Percentiles rank a stretch among this genome's conserved stretches.
phyloP scores from a whole-genome alignment of 305 asterid genomes.

The Rubia occidens region DNA sequence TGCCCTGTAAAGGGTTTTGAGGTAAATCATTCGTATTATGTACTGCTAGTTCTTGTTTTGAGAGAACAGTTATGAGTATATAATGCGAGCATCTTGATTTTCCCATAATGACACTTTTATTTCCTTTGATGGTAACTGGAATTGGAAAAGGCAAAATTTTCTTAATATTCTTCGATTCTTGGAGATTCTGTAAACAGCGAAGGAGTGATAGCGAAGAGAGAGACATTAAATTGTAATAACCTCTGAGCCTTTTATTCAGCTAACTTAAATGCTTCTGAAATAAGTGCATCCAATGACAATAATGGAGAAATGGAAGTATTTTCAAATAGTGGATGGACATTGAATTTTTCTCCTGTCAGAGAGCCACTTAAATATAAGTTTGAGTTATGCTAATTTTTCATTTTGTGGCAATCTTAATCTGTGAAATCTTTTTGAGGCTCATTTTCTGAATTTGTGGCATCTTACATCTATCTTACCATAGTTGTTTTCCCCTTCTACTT shows the following conservation, averaged over 20 bases:
- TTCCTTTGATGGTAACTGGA: background rate
- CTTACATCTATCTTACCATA: too few species aligned
- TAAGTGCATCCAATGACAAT: background rate
- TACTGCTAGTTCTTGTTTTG: background rate
- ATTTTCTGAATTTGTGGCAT: background rate
- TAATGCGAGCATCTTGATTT: background rate
- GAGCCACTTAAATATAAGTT: too few species aligned
- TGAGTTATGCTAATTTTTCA: too few species aligned
- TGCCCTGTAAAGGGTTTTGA: slow-evolving; percentile 23
- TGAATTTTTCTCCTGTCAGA: background rate
- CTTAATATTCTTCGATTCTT: background rate
- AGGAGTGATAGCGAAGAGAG: background rate
- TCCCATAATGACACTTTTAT: background rate
- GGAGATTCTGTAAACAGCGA: background rate
- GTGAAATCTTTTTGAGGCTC: background rate
- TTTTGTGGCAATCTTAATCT: too few species aligned
- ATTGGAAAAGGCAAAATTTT: background rate
- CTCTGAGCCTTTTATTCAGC: background rate
- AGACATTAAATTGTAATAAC: background rate
- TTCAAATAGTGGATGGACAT: background rate
- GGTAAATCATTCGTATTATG: slow-evolving; percentile 32
- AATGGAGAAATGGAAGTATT: background rate
- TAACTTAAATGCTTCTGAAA: background rate
- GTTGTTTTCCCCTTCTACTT: background rate
- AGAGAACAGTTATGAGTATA: background rate